A percentile compares a stretch with the other conserved stretches of the same genome.
Evolutionary conservation across 176 grass and related monocot species (phyloP).

Genomic region (Oryza coarctata): DNA sequence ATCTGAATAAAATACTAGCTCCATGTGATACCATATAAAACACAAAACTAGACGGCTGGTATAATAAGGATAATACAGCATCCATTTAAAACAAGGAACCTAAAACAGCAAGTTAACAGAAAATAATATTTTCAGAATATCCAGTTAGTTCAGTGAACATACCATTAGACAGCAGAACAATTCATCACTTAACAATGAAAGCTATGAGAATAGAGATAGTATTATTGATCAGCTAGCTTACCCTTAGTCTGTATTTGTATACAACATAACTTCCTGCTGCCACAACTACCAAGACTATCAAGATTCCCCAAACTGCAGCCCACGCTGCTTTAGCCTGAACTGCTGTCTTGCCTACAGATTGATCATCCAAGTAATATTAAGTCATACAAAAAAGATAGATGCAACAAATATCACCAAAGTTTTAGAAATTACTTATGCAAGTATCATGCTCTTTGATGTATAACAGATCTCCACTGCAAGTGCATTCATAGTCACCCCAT

Average conservation of each 20-base stretch:
- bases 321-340: slow-evolving; percentile 66
- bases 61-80: background rate
- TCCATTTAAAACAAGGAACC: background rate
- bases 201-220: slow-evolving; percentile 13
- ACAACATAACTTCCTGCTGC: slow-evolving; percentile 56
- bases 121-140: background rate
- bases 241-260: slow-evolving; percentile 83
- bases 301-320: slow-evolving; percentile 67
- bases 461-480: slow-evolving; percentile 54
- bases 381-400: background rate
- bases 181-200: slow-evolving; percentile 2
- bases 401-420: background rate
- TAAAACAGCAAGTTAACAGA: background rate
- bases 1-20: background rate
- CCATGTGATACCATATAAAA: slow-evolving; percentile 11
- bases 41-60: background rate
- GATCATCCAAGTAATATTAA: slow-evolving; percentile 17
- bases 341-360: slow-evolving; percentile 59
- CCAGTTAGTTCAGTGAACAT: background rate
- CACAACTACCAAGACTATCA: slow-evolving; percentile 44
- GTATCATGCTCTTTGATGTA: slow-evolving; percentile 70
- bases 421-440: slow-evolving; percentile 57
- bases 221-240: slow-evolving; percentile 35
- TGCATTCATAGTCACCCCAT: slow-evolving; percentile 69
- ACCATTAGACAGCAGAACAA: background rate